Conservation (phyloP, 1,284 basidiomycete genomes). For the Agaricales sp. region DNA sequence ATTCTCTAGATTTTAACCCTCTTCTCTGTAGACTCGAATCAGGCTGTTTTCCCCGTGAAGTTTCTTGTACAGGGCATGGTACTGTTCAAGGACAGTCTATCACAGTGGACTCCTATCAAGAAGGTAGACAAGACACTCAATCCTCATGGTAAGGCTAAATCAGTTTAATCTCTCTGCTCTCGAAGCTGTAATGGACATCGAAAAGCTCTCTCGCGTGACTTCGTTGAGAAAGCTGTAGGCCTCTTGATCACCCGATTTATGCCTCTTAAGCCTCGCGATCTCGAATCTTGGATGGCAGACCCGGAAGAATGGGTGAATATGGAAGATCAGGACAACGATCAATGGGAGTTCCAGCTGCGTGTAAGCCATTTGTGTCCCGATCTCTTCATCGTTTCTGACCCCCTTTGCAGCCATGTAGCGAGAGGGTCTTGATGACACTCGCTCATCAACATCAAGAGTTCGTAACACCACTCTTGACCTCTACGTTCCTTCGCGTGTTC, state of each 20-base stretch:
- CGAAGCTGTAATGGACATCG: constrained; percentile 4
- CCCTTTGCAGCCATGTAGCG: constrained; percentile 64
- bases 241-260: constrained; percentile 77
- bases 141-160: constrained; percentile 44
- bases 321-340: constrained; percentile 78
- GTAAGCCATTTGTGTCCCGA: constrained; percentile 31
- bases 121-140: constrained; percentile 46
- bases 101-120: constrained; percentile 57
- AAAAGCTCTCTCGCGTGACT: constrained; percentile 61
- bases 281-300: constrained; percentile 72
- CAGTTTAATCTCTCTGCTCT: constrained; percentile 5
- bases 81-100: constrained; percentile 76
- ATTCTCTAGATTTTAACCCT: background rate
- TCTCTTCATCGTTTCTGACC: constrained; percentile 7
- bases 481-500: constrained; percentile 27
- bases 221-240: constrained; percentile 71
- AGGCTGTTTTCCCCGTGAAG: constrained; percentile 61
- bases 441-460: constrained; percentile 65
- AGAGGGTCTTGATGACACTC: constrained; percentile 76
- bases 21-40: constrained; percentile 31
- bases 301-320: constrained; percentile 86
- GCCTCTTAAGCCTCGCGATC: constrained; percentile 68
- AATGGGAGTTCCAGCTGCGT: constrained; percentile 83
- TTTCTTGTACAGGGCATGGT: constrained; percentile 83
- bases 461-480: constrained; percentile 62